Percentiles rank a stretch among this genome's conserved stretches.
Evolutionary conservation across 2,329 filamentous ascomycete genomes (phyloP).

Genomic region (Ceratocystis cacaofunesta): DNA sequence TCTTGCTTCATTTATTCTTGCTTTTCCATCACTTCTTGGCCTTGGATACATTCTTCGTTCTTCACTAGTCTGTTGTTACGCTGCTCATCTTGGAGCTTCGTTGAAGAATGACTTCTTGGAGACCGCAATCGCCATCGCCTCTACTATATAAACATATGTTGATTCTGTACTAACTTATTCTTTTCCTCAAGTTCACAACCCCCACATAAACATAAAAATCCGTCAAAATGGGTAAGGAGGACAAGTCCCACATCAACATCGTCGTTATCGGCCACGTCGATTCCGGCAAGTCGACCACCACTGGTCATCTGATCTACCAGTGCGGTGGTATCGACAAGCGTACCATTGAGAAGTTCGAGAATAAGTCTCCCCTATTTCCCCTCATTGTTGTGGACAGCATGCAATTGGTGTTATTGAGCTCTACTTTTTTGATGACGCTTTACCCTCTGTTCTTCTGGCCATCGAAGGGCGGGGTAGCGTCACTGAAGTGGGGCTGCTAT

Average conservation of each 20-base stretch:
- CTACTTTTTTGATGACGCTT: not conserved
- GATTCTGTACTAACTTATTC: not conserved
- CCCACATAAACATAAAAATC: slow-evolving; percentile 17
- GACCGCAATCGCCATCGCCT: not conserved
- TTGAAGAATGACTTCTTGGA: no score
- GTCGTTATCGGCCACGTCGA: slow-evolving; percentile 99
- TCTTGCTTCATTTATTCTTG: not conserved
- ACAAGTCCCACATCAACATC: slow-evolving; percentile 93
- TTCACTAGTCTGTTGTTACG: not conserved
- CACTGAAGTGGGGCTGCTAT: not conserved
- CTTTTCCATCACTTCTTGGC: not conserved
- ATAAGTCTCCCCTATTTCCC: slow-evolving; percentile 38
- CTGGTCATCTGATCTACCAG: slow-evolving; percentile 98
- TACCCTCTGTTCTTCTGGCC: not conserved
- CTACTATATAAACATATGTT: not conserved
- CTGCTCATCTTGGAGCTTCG: no score
- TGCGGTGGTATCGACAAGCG: slow-evolving; percentile 99
- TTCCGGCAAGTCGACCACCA: slow-evolving; percentile 97
- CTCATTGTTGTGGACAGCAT: not conserved
- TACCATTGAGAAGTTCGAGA: slow-evolving; percentile 99
- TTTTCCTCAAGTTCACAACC: slow-evolving; percentile 8
- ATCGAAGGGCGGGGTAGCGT: not conserved
- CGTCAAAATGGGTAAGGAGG: slow-evolving; percentile 57
- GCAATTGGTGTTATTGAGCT: not conserved
- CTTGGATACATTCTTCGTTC: not conserved